Percentiles rank a stretch among this genome's conserved stretches.
These are phyloP conservation scores for Globisporangium middletonii DNA, from an alignment of 352 stramenopile genomes.

Conservation along the genomic window DNA sequence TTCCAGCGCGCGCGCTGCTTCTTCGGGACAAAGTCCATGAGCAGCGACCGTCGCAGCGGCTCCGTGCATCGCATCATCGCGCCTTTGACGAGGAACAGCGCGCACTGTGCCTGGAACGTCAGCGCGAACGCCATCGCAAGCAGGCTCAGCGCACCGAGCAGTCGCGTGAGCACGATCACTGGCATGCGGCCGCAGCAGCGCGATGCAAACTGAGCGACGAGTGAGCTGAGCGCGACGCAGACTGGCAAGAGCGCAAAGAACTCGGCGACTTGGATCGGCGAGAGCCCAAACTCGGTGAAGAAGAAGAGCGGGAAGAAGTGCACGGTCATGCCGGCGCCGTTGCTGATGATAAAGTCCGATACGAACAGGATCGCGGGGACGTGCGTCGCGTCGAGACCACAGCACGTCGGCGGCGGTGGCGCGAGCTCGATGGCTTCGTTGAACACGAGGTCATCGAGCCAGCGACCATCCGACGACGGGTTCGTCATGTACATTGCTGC, in stretches of 20 bases:
- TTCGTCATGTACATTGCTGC: slow-evolving; percentile 17
- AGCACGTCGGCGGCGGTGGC: slow-evolving; percentile 17
- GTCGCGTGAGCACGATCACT: slow-evolving; percentile 39
- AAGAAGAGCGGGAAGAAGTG: slow-evolving; percentile 71
- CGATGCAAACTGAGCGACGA: slow-evolving; percentile 39
- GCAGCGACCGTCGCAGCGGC: slow-evolving; percentile 52
- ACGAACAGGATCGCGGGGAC: slow-evolving; percentile 58
- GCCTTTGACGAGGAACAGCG: slow-evolving; percentile 44
- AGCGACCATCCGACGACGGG: background rate
- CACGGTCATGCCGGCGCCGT: slow-evolving; percentile 47
- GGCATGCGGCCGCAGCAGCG: slow-evolving; percentile 38
- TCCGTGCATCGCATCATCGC: slow-evolving; percentile 59
- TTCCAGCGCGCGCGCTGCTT: slow-evolving; percentile 61
- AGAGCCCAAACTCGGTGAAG: slow-evolving; percentile 41
- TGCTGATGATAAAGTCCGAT: slow-evolving; percentile 68
- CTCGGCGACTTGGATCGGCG: slow-evolving; percentile 44
- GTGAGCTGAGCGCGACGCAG: slow-evolving; percentile 32
- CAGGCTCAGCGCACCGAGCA: slow-evolving; percentile 34
- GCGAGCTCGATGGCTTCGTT: slow-evolving; percentile 7
- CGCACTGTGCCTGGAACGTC: slow-evolving; percentile 25
- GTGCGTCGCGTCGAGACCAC: slow-evolving; percentile 29
- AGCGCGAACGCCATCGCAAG: slow-evolving; percentile 37
- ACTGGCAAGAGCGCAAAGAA: slow-evolving; percentile 53
- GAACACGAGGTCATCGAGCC: slow-evolving; percentile 14
- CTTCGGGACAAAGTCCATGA: slow-evolving; percentile 76